These are phyloP conservation scores for Jacaranda copaia DNA, from an alignment of 257 asterid species.

Conservation along the genomic window DNA sequence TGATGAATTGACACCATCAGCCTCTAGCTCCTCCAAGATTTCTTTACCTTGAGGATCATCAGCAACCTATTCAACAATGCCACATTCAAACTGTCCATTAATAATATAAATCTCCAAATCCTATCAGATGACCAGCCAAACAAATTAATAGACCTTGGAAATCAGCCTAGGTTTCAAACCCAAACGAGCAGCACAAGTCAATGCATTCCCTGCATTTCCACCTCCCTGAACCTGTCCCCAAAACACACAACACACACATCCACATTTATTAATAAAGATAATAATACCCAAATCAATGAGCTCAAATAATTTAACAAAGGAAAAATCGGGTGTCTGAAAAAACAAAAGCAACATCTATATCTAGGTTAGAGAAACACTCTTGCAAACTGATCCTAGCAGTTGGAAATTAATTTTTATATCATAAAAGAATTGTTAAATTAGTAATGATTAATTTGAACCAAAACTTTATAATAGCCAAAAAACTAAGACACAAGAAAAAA, in stretches of 20 bases:
- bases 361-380: not conserved
- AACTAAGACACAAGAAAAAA: not conserved
- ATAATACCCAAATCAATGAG: slow-evolving; percentile 19
- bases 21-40: slow-evolving; percentile 78
- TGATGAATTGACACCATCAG: slow-evolving; percentile 89
- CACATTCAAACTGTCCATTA: slow-evolving; percentile 8
- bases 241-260: slow-evolving; percentile 20
- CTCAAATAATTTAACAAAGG: not conserved
- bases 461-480: slow-evolving; percentile 4
- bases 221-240: slow-evolving; percentile 81
- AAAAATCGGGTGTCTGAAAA: not conserved
- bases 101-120: slow-evolving; percentile 21
- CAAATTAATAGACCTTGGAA: slow-evolving; percentile 66
- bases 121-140: slow-evolving; percentile 19
- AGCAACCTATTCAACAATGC: slow-evolving; percentile 66
- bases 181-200: slow-evolving; percentile 90
- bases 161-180: slow-evolving; percentile 83
- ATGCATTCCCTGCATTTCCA: slow-evolving; percentile 93
- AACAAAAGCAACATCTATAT: not conserved
- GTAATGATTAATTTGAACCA: not conserved
- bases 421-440: not conserved
- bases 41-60: slow-evolving; percentile 92
- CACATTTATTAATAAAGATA: slow-evolving; percentile 8
- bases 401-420: not conserved
- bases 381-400: not conserved